phyloP scores from a whole-genome alignment of 768 basidiomycete genomes.

The Auriscalpium vulgare region DNA sequence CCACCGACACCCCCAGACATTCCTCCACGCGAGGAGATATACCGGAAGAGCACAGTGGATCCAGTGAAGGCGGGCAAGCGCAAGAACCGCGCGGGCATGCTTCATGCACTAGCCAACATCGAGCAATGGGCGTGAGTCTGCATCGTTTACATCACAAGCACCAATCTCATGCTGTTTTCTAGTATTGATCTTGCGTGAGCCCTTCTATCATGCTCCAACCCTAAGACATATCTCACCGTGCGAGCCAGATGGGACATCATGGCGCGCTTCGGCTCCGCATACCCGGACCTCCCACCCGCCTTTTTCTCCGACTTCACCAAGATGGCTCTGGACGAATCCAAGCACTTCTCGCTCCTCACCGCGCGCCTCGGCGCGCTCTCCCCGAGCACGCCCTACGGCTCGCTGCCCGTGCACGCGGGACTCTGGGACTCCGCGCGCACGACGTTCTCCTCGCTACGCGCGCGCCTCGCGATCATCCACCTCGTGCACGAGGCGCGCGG shows the following conservation, averaged over 20 bases:
- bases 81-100: conserved; percentile 63
- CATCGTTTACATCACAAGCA: not conserved
- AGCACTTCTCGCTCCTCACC: conserved; percentile 69
- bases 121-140: conserved; percentile 79
- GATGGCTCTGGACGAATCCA: conserved; percentile 82
- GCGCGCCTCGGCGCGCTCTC: conserved; percentile 53
- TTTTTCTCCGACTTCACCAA: conserved; percentile 80
- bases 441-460: conserved; percentile 58
- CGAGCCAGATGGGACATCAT: conserved; percentile 70
- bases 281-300: conserved; percentile 54
- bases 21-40: conserved; percentile 52
- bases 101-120: conserved; percentile 79
- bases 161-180: not conserved
- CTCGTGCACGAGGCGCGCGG: conserved; percentile 82
- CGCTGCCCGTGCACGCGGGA: conserved; percentile 61
- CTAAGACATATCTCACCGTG: not conserved
- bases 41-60: conserved; percentile 44
- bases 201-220: not conserved
- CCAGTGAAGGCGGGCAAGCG: conserved; percentile 51
- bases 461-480: conserved; percentile 77
- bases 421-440: conserved; percentile 73
- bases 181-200: conserved; percentile 71
- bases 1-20: conserved; percentile 51
- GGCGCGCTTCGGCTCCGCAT: conserved; percentile 59
- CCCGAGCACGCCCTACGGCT: conserved; percentile 64